Evolutionary conservation across 352 stramenopile genomes (phyloP), one percentile per base, ranked within the genome.

Genomic region (Hyaloperonospora arabidopsidis): DNA sequence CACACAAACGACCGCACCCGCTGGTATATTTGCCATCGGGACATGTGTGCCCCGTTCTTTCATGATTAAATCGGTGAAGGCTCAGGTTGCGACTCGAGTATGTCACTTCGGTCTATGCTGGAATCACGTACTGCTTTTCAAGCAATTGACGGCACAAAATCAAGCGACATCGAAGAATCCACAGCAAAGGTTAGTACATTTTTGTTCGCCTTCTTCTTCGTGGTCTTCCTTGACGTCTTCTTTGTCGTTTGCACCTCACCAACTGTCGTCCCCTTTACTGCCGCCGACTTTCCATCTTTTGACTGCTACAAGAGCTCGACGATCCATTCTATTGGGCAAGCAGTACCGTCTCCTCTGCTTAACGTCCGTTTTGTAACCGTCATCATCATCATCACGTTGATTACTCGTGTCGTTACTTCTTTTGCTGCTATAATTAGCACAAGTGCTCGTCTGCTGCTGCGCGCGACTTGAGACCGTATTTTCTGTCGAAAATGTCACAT

Each of bases 261-360:
- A 25, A 32, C 44, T 10, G 52, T 46, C 28, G 47, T 35, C n/a
- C 19, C 13, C 38, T 58, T 22, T 5, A 18, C 28, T 15, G 18
- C 19, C 22, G 58, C 48, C 22, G 38, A 38, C 0, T 38, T 45
- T 14, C 67, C 57, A 36, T 21, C 45, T 18, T 21, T 41, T 52
- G 25, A 28, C 49, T 4, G 3, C 35, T 3, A 41, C 17, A 60
- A 65, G 23, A 45, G n/a, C n/a, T 64, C 57, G 76, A 64, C 4
- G 65, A 66, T 4, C 45, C 19, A 17, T 82, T 66, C 40, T 86
- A 47, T 48, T 87, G 76, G 6, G 74, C 68, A 17, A 82, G 65
- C 34, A 85, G 55, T 65, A 86, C 70, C 0, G 72, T 72, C 54
- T 87, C 70, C 63, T 86, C 76, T 25, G 68, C 60, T 89, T 89